Base-by-base conservation (phyloP, 1,284 basidiomycete genomes). In the Trametes pubescens region DNA sequence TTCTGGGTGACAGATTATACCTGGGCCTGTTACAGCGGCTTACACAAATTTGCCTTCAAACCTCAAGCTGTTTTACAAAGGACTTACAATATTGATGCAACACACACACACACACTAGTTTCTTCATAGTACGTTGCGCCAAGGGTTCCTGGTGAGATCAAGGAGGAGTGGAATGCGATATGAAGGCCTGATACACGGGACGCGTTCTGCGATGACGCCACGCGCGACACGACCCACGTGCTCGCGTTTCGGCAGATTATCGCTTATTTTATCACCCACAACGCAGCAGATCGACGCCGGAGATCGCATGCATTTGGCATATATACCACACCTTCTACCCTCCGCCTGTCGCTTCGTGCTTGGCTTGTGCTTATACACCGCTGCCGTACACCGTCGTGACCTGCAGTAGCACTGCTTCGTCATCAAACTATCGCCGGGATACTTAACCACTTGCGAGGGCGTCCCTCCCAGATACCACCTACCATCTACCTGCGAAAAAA, bases 171-270 rank as follows among this genome's bases (percentile, higher is more conserved):
- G 37, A 38, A 10, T 38, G 11, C 37, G 37, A 16, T 5, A 8
- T 26, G 9, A 11, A 34, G 18, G 22, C n/a, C 43, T 2, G 16
- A 11, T 22, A n/a, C 43, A 51, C 66, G 59, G 59, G 59, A 57
- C 62, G 62, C 61, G 62, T 3, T 62, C 65, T n/a, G 65, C 57
- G 62, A 61, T 60, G 66, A 59, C 65, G 65, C 52, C 38, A 60
- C 37, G 46, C 34, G 26, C 44, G 43, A 65, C 62, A 34, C 62
- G 64, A 53, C 54, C 49, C 67, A 65, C 67, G 67, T 68, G 67
- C 57, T 14, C 64, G 67, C 62, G 62, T 65, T 35, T 59, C 44
- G 47, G 48, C 21, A 40, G 35, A 22, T 22, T 18, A 53, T 53
- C 48, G 32, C 48, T 14, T 18, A 14, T 24, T 49, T 65, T 62